Evolutionary conservation across 2,329 filamentous ascomycete species (phyloP).

Genomic region (Tolypocladium cylindrosporum): DNA sequence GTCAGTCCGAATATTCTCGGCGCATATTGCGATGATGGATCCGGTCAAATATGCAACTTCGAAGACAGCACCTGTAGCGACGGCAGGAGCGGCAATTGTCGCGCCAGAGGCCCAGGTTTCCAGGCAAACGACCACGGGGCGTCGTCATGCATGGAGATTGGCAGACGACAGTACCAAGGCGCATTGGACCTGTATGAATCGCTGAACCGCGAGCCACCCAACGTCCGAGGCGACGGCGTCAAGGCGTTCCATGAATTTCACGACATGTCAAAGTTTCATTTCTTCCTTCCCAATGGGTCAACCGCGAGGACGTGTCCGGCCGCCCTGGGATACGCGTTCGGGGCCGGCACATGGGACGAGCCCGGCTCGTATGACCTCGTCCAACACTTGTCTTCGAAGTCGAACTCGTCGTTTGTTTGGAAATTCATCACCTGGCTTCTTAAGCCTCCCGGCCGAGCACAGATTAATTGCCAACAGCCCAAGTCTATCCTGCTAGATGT

Average conservation of each 20-base stretch:
- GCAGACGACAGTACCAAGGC: constrained; percentile 53
- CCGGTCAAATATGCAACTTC: constrained; percentile 59
- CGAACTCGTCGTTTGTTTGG: constrained; percentile 70
- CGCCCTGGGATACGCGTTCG: constrained; percentile 81
- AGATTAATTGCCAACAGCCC: constrained; percentile 64
- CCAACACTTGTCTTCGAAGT: constrained; percentile 63
- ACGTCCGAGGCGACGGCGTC: constrained; percentile 55
- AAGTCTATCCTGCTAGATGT: constrained; percentile 85
- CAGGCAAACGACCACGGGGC: constrained; percentile 58
- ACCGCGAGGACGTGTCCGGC: constrained; percentile 69
- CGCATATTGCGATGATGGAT: constrained; percentile 81
- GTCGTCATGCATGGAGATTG: constrained; percentile 69
- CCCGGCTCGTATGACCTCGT: constrained; percentile 86
- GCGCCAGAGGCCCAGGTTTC: constrained; percentile 60
- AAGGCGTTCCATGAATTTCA: constrained; percentile 73
- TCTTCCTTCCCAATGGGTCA: constrained; percentile 62
- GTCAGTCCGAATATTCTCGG: constrained; percentile 81
- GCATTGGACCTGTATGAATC: constrained; percentile 41
- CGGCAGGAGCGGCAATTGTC: constrained; percentile 56
- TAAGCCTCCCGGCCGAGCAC: constrained; percentile 56
- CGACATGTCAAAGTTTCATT: constrained; percentile 65
- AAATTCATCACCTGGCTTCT: constrained; percentile 60
- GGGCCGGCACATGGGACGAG: constrained; percentile 80
- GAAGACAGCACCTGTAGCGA: constrained; percentile 73
- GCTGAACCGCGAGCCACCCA: constrained; percentile 32